Evolutionary conservation across 2,329 filamentous ascomycete species (phyloP), one percentile per base, ranked within the genome.

Genomic region (Fusarium sublunatum): DNA sequence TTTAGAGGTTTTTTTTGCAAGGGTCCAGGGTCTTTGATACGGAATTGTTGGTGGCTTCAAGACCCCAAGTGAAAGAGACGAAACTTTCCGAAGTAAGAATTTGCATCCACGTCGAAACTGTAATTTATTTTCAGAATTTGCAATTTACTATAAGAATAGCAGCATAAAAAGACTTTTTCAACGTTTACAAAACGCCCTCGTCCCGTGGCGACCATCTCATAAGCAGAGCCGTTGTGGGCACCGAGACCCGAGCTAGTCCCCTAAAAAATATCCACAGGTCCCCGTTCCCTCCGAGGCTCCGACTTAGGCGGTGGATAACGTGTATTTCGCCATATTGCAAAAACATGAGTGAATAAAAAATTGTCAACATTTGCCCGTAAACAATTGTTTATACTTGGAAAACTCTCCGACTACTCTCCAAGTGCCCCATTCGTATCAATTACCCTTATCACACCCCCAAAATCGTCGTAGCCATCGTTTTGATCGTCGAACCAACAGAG

Each of bases 181-280:
- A 26, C 36, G 19, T 57, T 48, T 45, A 24, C 22, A n/a, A 41
- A 35, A 28, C 24, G 31, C 31, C 31, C 31, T 19, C 53, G 19
- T 38, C 19, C 28, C 13, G 38, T 50, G 36, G 42, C 39, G 38
- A 43, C 32, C 46, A 32, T 52, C 46, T 24, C 22, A 35, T 35
- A 34, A 10, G 29, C 51, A 43, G 19, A 39, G 34, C 29, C 32
- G 43, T 58, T 36, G 45, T 62, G 50, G 58, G 34, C 43, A 34
- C 64, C 65, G 65, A 67, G 47, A 60, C 52, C 64, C 64, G 57
- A 41, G 22, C 35, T 47, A 50, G 52, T 50, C n/a, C 36, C 49
- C 47, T 36, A 35, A 22, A 29, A 43, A 41, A 32, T 48, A 39
- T 24, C 59, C 58, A 61, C 41, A 34, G 24, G 34, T 55, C 40